Evolutionary conservation across 2,329 filamentous ascomycete species (phyloP).

Genomic region (Alternaria longipes): DNA sequence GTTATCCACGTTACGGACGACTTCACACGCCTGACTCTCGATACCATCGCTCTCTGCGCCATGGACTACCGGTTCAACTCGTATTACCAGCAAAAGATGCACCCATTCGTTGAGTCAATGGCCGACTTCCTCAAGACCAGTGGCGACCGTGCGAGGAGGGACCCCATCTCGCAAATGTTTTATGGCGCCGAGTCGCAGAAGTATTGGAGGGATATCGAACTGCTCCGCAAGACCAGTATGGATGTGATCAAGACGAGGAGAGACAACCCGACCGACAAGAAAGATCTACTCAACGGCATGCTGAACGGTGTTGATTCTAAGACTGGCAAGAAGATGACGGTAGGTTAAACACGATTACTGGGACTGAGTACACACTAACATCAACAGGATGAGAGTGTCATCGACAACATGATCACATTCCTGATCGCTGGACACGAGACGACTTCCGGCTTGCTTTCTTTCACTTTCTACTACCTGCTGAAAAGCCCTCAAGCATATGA

Average conservation of each 20-base stretch:
- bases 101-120: conserved; percentile 53
- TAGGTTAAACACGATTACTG: too few species aligned
- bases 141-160: conserved; percentile 44
- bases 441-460: conserved; percentile 51
- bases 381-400: conserved; percentile 63
- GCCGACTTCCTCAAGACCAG: conserved; percentile 49
- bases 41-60: conserved; percentile 52
- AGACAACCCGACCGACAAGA: conserved; percentile 63
- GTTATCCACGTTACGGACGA: conserved; percentile 50
- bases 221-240: conserved; percentile 64
- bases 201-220: conserved; percentile 63
- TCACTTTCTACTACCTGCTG: conserved; percentile 61
- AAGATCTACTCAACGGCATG: conserved; percentile 69
- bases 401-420: conserved; percentile 75
- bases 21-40: conserved; percentile 51
- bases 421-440: conserved; percentile 59
- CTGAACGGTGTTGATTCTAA: conserved; percentile 68
- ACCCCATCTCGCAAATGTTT: conserved; percentile 46
- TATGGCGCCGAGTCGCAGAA: conserved; percentile 53
- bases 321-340: conserved; percentile 64
- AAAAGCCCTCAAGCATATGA: conserved; percentile 61
- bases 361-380: too few species aligned
- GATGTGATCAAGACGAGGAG: conserved; percentile 67
- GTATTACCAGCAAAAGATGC: conserved; percentile 49
- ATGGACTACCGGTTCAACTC: conserved; percentile 56